phyloP scores from a whole-genome alignment of 1,284 basidiomycete genomes.

The Cryptococcus depauperatus region DNA sequence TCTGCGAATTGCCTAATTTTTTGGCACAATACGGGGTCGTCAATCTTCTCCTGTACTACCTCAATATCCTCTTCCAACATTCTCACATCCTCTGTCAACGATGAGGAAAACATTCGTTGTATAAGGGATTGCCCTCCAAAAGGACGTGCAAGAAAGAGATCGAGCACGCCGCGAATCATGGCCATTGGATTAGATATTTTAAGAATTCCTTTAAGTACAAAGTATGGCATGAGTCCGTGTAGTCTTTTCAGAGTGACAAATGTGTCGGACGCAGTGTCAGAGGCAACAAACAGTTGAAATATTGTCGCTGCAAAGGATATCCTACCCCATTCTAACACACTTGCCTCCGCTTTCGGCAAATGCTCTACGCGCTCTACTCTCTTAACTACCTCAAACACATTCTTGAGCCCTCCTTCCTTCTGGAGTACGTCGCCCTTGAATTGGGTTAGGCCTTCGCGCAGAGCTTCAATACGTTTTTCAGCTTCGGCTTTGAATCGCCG shows the following conservation, averaged over 20 bases:
- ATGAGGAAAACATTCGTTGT: conserved; percentile 91
- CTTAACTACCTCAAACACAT: conserved; percentile 81
- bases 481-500: conserved; percentile 82
- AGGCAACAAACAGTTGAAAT: conserved; percentile 88
- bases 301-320: conserved; percentile 96
- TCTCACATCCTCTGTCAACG: conserved; percentile 79
- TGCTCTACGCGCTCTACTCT: conserved; percentile 66
- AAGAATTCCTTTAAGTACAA: conserved; percentile 84
- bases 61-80: conserved; percentile 76
- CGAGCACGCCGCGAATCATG: conserved; percentile 87
- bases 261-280: conserved; percentile 84
- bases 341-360: conserved; percentile 75
- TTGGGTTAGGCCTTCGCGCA: conserved; percentile 73
- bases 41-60: conserved; percentile 76
- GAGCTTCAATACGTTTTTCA: conserved; percentile 70
- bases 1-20: conserved; percentile 81
- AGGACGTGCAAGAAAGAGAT: conserved; percentile 95
- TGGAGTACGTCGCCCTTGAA: conserved; percentile 89
- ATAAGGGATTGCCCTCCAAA: conserved; percentile 88
- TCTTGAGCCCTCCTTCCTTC: conserved; percentile 77
- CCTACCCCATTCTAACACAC: conserved; percentile 90
- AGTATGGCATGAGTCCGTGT: conserved; percentile 96
- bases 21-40: conserved; percentile 76
- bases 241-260: conserved; percentile 83
- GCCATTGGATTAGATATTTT: conserved; percentile 91